Evolutionary conservation across 768 basidiomycete genomes (phyloP).

Genomic region (Lentinus tigrinus): DNA sequence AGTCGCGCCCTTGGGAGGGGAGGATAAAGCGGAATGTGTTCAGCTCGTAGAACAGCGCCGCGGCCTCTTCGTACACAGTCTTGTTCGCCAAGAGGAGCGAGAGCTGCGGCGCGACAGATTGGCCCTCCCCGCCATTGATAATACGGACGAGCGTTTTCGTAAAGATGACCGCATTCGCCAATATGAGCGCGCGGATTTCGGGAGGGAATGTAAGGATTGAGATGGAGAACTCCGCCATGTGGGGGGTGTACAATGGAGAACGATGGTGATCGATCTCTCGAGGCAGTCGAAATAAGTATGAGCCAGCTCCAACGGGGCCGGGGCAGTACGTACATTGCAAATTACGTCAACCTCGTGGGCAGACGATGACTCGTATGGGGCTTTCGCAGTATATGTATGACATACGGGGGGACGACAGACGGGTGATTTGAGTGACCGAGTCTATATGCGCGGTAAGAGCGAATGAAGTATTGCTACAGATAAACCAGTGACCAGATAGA

Average conservation of each 20-base stretch:
- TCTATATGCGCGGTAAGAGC: background rate
- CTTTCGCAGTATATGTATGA: background rate
- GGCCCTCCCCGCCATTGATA: background rate
- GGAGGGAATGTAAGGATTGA: background rate
- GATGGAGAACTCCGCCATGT: background rate
- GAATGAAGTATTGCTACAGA: slow-evolving; percentile 5
- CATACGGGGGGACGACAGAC: background rate
- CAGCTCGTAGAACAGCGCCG: background rate
- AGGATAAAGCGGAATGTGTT: background rate
- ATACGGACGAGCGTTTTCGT: background rate
- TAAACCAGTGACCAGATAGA: background rate
- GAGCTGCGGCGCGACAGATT: background rate
- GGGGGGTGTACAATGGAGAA: too few relatives aligned
- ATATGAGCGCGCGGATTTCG: background rate
- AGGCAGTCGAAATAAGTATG: too few relatives aligned
- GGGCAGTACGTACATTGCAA: too few relatives aligned
- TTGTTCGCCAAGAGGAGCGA: background rate
- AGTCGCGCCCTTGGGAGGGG: background rate
- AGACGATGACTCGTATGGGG: too few relatives aligned
- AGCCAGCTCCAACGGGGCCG: too few relatives aligned
- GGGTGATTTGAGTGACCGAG: background rate
- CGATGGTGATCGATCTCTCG: too few relatives aligned
- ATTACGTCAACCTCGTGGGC: background rate
- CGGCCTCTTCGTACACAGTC: background rate
- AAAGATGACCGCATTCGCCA: background rate